These are phyloP conservation scores for Grigorovia humatica DNA, from an alignment of 805 yeast genomes.

Conservation along the genomic window DNA sequence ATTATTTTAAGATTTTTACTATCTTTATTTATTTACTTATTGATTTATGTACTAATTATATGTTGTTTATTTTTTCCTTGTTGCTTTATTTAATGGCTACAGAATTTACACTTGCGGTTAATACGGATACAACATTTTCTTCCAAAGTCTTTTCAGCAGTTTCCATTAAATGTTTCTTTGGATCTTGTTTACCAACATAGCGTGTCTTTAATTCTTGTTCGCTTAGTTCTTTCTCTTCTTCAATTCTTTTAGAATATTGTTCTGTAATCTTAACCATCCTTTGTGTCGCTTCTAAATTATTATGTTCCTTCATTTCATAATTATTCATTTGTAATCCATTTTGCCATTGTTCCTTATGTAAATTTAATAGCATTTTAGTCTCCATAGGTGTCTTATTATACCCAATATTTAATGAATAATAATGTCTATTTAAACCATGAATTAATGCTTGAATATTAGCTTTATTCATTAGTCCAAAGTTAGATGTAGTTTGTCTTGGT, in stretches of 20 bases:
- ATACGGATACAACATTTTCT: slow-evolving; percentile 76
- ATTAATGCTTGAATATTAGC: slow-evolving; percentile 95
- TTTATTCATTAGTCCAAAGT: slow-evolving; percentile 88
- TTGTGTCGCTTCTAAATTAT: slow-evolving; percentile 61
- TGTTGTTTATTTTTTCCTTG: neutral
- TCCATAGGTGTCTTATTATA: slow-evolving; percentile 88
- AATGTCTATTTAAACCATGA: slow-evolving; percentile 94
- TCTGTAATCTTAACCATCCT: slow-evolving; percentile 83
- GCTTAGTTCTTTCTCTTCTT: slow-evolving; percentile 80
- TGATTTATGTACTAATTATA: neutral
- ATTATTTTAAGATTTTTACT: too few species aligned
- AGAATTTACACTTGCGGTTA: slow-evolving; percentile 83
- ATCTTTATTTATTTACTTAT: neutral
- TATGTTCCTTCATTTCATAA: slow-evolving; percentile 65
- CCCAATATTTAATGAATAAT: slow-evolving; percentile 90
- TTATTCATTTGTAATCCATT: slow-evolving; percentile 74
- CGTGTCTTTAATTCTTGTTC: slow-evolving; percentile 89
- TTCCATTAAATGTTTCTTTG: slow-evolving; percentile 90
- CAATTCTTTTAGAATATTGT: slow-evolving; percentile 77
- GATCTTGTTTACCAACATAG: slow-evolving; percentile 97
- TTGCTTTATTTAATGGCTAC: slow-evolving; percentile 62
- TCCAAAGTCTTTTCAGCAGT: slow-evolving; percentile 81
- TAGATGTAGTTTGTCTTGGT: slow-evolving; percentile 95
- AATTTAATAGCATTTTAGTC: slow-evolving; percentile 84
- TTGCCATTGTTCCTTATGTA: slow-evolving; percentile 95